Conservation (phyloP, 1,284 basidiomycete genomes). For the Ustilago bromivora region DNA sequence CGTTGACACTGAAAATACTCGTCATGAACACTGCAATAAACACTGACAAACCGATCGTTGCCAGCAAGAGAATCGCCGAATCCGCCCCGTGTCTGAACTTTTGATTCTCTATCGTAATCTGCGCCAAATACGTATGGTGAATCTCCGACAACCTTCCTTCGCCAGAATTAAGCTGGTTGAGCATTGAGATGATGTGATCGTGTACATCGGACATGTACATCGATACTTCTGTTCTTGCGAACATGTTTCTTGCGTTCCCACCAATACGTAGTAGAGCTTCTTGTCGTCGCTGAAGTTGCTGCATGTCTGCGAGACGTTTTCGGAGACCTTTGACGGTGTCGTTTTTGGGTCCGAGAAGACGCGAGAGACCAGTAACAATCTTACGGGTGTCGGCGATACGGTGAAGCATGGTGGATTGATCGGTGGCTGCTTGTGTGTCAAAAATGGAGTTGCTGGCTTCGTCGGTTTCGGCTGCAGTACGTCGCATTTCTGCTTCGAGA, state of each 20-base stretch:
- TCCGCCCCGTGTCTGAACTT: constrained; percentile 47
- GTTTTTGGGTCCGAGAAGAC: constrained; percentile 83
- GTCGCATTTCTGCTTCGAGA: constrained; percentile 51
- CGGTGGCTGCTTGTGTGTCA: constrained; percentile 55
- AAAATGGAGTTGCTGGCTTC: constrained; percentile 52
- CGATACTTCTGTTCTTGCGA: constrained; percentile 58
- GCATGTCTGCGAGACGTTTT: constrained; percentile 76
- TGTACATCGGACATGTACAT: constrained; percentile 94
- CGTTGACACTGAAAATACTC: constrained; percentile 72
- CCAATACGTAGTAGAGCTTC: constrained; percentile 42
- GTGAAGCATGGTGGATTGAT: constrained; percentile 72
- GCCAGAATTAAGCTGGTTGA: constrained; percentile 86
- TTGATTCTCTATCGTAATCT: constrained; percentile 77
- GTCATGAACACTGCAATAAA: constrained; percentile 70
- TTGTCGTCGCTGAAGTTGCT: constrained; percentile 59
- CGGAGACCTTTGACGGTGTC: constrained; percentile 84
- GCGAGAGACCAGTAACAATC: constrained; percentile 83
- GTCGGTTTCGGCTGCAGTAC: constrained; percentile 52
- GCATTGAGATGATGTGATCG: constrained; percentile 90
- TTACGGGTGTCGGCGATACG: constrained; percentile 85
- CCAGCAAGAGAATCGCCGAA: constrained; percentile 70
- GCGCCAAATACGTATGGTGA: constrained; percentile 85
- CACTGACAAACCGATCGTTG: constrained; percentile 78
- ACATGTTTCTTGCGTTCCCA: constrained; percentile 36
- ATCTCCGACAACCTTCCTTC: constrained; percentile 88